Conservation (phyloP, 176 grass and related monocot species). For the Aegilops tauschii region DNA sequence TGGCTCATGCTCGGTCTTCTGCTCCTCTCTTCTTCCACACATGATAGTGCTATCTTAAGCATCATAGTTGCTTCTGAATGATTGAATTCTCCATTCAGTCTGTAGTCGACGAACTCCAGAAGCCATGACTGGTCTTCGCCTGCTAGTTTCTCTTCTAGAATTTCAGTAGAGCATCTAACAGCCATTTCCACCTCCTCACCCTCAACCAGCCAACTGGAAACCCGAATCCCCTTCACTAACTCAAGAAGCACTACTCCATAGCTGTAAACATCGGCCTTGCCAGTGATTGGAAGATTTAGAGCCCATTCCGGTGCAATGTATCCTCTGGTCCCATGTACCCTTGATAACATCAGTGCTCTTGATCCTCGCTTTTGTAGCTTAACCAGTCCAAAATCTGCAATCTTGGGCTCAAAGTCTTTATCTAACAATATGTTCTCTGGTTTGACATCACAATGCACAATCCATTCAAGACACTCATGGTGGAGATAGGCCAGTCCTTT, state of each 20-base stretch:
- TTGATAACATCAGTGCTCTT: conserved; percentile 22
- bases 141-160: conserved; percentile 38
- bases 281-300: conserved; percentile 56
- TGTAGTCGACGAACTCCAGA: conserved; percentile 36
- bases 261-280: conserved; percentile 60
- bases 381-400: conserved; percentile 60
- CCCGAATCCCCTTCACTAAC: conserved; percentile 37
- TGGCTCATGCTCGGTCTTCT: conserved; percentile 43
- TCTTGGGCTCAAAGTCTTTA: conserved; percentile 47
- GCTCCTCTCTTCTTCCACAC: conserved; percentile 47
- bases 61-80: conserved; percentile 27
- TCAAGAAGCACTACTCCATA: conserved; percentile 59
- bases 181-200: conserved; percentile 18
- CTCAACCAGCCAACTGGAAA: conserved; percentile 37
- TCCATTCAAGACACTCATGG: conserved; percentile 67
- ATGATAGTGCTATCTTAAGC: conserved; percentile 38
- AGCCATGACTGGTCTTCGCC: conserved; percentile 31
- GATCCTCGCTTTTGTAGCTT: conserved; percentile 41
- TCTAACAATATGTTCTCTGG: conserved; percentile 67
- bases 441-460: conserved; percentile 66
- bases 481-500: conserved; percentile 67
- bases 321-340: conserved; percentile 58
- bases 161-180: not conserved
- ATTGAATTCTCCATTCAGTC: conserved; percentile 40
- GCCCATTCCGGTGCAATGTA: conserved; percentile 72